Evolutionary conservation across 768 basidiomycete species (phyloP).

Genomic region (Lactifluus volemus): DNA sequence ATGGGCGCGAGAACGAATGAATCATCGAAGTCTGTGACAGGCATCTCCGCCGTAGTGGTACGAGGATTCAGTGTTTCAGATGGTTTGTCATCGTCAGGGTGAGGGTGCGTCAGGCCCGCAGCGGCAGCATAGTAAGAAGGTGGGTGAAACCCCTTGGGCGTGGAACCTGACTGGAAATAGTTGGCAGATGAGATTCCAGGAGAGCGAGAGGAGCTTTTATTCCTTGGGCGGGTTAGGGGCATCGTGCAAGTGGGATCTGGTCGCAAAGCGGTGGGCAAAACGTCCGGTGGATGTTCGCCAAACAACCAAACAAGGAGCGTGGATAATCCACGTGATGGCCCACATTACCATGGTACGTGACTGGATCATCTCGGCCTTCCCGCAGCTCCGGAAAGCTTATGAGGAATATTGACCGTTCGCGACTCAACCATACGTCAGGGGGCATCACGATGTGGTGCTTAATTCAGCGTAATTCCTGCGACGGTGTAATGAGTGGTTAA

Average conservation of each 20-base stretch:
- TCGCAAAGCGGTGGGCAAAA: background rate
- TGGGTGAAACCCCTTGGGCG: slow-evolving; percentile 25
- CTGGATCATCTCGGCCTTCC: background rate
- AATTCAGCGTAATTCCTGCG: background rate
- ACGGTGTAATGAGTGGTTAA: background rate
- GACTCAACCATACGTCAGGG: background rate
- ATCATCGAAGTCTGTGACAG: background rate
- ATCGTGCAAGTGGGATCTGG: background rate
- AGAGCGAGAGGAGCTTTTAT: slow-evolving; percentile 14
- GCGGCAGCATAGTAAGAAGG: slow-evolving; percentile 32
- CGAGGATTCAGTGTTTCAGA: background rate
- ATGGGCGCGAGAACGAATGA: slow-evolving; percentile 2
- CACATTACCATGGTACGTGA: background rate
- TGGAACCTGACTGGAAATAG: slow-evolving; percentile 9
- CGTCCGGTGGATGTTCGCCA: background rate
- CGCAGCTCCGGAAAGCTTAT: background rate
- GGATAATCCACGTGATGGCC: slow-evolving; percentile 9
- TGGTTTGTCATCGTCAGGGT: slow-evolving; percentile 4
- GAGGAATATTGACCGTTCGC: background rate
- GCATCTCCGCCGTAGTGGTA: background rate
- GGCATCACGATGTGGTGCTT: background rate
- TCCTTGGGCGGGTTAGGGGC: slow-evolving; percentile 17
- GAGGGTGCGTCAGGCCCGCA: slow-evolving; percentile 21
- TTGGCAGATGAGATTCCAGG: slow-evolving; percentile 16
- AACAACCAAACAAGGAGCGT: slow-evolving; percentile 16